phyloP scores from a whole-genome alignment of 768 basidiomycete genomes.

The Collybia sordida region DNA sequence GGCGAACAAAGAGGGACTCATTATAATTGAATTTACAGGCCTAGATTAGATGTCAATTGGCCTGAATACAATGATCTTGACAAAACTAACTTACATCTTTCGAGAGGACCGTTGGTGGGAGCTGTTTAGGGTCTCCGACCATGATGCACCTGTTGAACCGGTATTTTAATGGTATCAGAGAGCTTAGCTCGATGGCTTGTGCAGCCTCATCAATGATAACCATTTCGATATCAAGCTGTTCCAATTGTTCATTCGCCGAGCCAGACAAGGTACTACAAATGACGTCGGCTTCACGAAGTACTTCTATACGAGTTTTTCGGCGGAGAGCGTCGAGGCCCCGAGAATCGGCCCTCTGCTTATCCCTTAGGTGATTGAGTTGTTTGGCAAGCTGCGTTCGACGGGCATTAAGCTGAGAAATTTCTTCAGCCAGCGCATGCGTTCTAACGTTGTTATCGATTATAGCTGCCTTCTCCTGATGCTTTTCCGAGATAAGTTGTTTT shows the following conservation, averaged over 20 bases:
- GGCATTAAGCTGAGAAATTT: slow-evolving; percentile 64
- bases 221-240: slow-evolving; percentile 87
- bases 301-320: slow-evolving; percentile 67
- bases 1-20: slow-evolving; percentile 89
- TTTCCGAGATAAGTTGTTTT: slow-evolving; percentile 56
- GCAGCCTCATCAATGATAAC: slow-evolving; percentile 98
- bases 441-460: slow-evolving; percentile 59
- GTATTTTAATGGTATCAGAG: slow-evolving; percentile 93
- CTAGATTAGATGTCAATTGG: slow-evolving; percentile 28
- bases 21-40: slow-evolving; percentile 77
- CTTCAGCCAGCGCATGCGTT: slow-evolving; percentile 59
- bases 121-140: slow-evolving; percentile 94
- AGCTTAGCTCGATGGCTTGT: slow-evolving; percentile 93
- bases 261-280: slow-evolving; percentile 94
- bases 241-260: slow-evolving; percentile 84
- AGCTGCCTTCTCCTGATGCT: slow-evolving; percentile 54
- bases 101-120: slow-evolving; percentile 83
- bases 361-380: slow-evolving; percentile 74
- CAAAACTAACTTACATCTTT: slow-evolving; percentile 31
- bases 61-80: not conserved
- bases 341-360: slow-evolving; percentile 77
- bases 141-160: slow-evolving; percentile 80
- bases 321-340: slow-evolving; percentile 83
- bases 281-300: slow-evolving; percentile 89
- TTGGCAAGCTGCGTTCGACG: slow-evolving; percentile 63